Evolutionary conservation across 768 basidiomycete species (phyloP).

Genomic region (Hebeloma cylindrosporum): DNA sequence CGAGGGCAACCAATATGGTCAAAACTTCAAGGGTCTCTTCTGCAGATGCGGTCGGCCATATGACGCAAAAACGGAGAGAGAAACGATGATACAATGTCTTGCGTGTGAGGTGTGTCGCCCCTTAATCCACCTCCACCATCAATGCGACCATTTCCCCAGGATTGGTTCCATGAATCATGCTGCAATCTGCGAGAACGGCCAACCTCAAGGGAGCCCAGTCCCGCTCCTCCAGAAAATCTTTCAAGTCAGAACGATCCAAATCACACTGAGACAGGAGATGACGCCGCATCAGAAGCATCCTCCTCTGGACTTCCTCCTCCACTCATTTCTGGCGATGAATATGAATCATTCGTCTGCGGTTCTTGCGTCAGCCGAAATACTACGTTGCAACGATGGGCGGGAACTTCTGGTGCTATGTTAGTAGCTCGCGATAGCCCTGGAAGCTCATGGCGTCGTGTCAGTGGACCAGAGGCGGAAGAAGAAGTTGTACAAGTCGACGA

Average conservation of each 20-base stretch:
- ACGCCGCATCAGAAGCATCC: constrained; percentile 60
- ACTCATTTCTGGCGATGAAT: constrained; percentile 64
- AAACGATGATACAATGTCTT: constrained; percentile 89
- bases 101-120: constrained; percentile 71
- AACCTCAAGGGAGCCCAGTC: constrained; percentile 43
- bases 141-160: constrained; percentile 40
- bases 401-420: constrained; percentile 66
- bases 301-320: constrained; percentile 67
- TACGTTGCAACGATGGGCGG: constrained; percentile 61
- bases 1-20: constrained; percentile 60
- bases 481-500: constrained; percentile 30
- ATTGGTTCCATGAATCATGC: constrained; percentile 92
- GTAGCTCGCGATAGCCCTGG: constrained; percentile 51
- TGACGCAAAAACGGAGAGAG: constrained; percentile 68
- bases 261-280: constrained; percentile 36
- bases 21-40: constrained; percentile 71
- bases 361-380: constrained; percentile 59
- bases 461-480: constrained; percentile 27
- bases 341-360: constrained; percentile 75
- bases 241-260: constrained; percentile 8
- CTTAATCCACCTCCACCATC: not conserved
- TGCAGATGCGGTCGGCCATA: constrained; percentile 76
- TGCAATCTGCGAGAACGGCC: constrained; percentile 75
- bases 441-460: constrained; percentile 55
- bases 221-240: constrained; percentile 20